Percentiles rank a stretch among this genome's conserved stretches.
Evolutionary conservation across 2,329 filamentous ascomycete species (phyloP).

Genomic region (Sclerotinia sclerotiorum): DNA sequence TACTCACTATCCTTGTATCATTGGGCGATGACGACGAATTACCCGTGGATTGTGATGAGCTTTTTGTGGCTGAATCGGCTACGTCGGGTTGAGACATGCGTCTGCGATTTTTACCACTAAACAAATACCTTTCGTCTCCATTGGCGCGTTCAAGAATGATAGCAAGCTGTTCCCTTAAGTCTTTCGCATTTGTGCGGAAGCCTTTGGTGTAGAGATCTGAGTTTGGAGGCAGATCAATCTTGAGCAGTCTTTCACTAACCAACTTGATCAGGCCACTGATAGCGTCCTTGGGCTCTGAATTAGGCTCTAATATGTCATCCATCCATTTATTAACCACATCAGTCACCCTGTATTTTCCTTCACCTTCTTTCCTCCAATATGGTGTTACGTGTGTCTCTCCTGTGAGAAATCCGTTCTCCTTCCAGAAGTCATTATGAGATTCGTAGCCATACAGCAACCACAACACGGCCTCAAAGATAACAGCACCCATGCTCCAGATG

Average conservation of each 20-base stretch:
- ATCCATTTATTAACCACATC: not conserved
- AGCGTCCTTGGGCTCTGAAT: not conserved
- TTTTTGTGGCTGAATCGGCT: not conserved
- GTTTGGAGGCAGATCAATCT: not conserved
- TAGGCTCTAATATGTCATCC: not conserved
- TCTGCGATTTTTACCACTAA: not conserved
- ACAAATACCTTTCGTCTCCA: not conserved
- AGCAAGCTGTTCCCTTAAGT: not conserved
- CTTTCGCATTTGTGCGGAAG: not conserved
- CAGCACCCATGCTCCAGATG: conserved; percentile 10
- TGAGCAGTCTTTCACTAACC: not conserved
- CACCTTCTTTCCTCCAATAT: not conserved
- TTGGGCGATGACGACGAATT: not conserved
- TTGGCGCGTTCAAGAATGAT: not conserved
- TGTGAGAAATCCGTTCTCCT: not conserved
- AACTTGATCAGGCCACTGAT: not conserved
- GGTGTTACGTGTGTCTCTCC: not conserved
- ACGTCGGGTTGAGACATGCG: not conserved
- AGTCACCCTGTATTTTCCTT: not conserved
- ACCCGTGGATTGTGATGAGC: not conserved
- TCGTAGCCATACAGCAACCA: conserved; percentile 9
- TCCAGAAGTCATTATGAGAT: not conserved
- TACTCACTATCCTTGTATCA: not conserved
- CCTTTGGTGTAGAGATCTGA: not conserved
- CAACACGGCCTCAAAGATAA: conserved; percentile 12